Evolutionary conservation across 768 basidiomycete genomes (phyloP).

Genomic region (Suillus clintonianus): DNA sequence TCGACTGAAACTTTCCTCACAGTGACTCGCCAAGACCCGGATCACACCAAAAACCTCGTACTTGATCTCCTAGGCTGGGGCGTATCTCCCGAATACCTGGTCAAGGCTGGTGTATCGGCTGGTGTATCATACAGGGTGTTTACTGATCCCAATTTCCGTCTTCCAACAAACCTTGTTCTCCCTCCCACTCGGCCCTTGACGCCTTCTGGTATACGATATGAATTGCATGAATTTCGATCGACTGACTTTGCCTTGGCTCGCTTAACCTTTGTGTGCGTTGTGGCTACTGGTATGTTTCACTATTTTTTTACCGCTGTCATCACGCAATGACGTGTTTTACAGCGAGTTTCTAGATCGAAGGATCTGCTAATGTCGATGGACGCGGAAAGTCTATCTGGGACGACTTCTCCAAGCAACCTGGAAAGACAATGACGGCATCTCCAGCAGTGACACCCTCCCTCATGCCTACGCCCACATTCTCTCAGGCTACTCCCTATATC

Average conservation of each 20-base stretch:
- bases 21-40: constrained; percentile 46
- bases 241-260: no score
- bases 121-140: constrained; percentile 41
- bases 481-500: constrained; percentile 18
- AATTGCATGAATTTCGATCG: no score
- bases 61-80: constrained; percentile 60
- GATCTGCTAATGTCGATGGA: constrained; percentile 57
- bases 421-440: constrained; percentile 54
- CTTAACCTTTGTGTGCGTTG: no score
- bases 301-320: background rate
- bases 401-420: constrained; percentile 62
- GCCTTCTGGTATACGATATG: constrained; percentile 2
- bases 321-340: constrained; percentile 9
- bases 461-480: constrained; percentile 42
- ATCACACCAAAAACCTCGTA: constrained; percentile 46
- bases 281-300: constrained; percentile 53
- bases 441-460: constrained; percentile 53
- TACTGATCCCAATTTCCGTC: constrained; percentile 42
- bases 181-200: background rate
- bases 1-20: background rate
- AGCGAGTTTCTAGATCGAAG: constrained; percentile 78
- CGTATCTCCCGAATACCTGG: constrained; percentile 49
- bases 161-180: constrained; percentile 27
- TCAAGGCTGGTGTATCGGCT: constrained; percentile 45
- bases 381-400: constrained; percentile 78